A percentile compares a stretch with the other conserved stretches of the same genome.
Conservation (phyloP, 2,329 filamentous ascomycete genomes). For the Sordariomycetes sp. region DNA sequence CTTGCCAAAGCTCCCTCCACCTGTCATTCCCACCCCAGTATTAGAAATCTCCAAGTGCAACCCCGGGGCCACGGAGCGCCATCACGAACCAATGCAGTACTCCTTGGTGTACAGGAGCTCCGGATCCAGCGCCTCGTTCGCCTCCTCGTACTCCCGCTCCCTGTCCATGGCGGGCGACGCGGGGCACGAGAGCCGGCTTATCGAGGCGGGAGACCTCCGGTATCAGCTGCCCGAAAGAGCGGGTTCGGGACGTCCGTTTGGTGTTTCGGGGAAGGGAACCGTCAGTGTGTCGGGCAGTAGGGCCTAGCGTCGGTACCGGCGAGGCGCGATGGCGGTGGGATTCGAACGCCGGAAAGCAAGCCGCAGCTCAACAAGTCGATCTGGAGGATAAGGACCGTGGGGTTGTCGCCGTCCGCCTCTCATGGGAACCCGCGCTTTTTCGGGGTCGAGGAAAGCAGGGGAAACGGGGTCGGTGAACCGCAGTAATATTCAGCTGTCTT, state of each 20-base stretch:
- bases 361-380: no score
- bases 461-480: background rate
- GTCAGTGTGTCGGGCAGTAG: no score
- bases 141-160: slow-evolving; percentile 29
- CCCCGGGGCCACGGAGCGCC: slow-evolving; percentile 7
- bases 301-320: no score
- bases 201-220: background rate
- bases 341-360: no score
- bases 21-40: slow-evolving; percentile 27
- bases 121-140: slow-evolving; percentile 57
- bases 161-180: slow-evolving; percentile 25
- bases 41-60: slow-evolving; percentile 9
- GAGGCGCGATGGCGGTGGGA: no score
- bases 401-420: no score
- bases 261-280: no score
- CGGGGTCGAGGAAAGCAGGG: background rate
- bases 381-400: no score
- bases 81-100: slow-evolving; percentile 64
- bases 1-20: slow-evolving; percentile 94
- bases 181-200: background rate
- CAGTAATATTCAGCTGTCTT: background rate
- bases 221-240: background rate
- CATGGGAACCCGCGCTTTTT: no score
- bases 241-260: background rate
- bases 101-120: slow-evolving; percentile 89